Percentiles rank a stretch among this genome's conserved stretches.
phyloP scores from a whole-genome alignment of 1,139 yeast species.

The Taphrina wiesneri region DNA sequence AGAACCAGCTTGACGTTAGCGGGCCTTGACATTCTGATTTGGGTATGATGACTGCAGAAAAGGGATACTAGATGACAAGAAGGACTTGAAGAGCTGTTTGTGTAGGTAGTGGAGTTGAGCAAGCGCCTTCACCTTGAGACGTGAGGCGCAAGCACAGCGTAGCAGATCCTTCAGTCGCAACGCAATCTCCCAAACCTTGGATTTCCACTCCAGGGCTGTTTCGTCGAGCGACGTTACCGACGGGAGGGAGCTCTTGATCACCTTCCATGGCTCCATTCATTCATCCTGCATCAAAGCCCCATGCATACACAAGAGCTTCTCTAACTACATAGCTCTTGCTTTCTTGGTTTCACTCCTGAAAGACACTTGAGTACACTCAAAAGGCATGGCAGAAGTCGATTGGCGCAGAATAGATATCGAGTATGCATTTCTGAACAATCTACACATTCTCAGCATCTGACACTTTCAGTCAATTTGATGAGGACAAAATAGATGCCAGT shows the following conservation, averaged over 20 bases:
- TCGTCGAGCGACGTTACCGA: not conserved
- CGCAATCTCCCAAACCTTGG: too few relatives aligned
- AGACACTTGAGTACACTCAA: too few relatives aligned
- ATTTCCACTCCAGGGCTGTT: too few relatives aligned
- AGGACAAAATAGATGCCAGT: slow-evolving; percentile 27
- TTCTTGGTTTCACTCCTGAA: too few relatives aligned
- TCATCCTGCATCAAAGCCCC: not conserved
- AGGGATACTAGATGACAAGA: not conserved
- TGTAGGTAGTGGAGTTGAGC: not conserved
- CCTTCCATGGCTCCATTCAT: not conserved
- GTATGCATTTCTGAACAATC: not conserved
- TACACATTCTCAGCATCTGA: not conserved
- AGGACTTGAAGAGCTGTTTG: not conserved
- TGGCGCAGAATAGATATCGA: slow-evolving; percentile 30
- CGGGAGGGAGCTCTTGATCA: slow-evolving; percentile 2
- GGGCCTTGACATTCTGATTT: slow-evolving; percentile 13
- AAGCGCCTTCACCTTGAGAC: slow-evolving; percentile 3
- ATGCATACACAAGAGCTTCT: too few relatives aligned
- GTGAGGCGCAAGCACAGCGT: slow-evolving; percentile 18
- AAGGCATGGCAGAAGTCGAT: slow-evolving; percentile 28
- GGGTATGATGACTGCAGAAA: not conserved
- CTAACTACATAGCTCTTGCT: too few relatives aligned
- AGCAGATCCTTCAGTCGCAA: too few relatives aligned
- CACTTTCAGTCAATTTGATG: slow-evolving; percentile 18
- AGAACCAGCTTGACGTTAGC: slow-evolving; percentile 39